A percentile compares a stretch with the other conserved stretches of the same genome.
These are phyloP conservation scores for Ceratobasidium papillatum DNA, from an alignment of 1,284 basidiomycete genomes.

Conservation along the genomic window DNA sequence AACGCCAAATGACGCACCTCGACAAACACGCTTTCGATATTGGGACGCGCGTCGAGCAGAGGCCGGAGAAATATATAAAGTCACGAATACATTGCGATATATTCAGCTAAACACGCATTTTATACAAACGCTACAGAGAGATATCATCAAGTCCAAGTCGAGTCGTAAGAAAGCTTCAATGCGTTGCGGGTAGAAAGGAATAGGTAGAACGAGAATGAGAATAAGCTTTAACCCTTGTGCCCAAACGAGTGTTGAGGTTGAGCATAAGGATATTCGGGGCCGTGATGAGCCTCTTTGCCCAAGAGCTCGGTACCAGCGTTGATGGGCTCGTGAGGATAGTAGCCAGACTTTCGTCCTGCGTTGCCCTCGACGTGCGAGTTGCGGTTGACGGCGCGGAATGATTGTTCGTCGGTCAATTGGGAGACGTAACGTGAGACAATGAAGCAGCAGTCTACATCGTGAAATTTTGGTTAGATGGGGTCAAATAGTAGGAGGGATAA, in stretches of 20 bases:
- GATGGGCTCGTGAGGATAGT: conserved; percentile 34
- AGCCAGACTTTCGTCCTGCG: conserved; percentile 5
- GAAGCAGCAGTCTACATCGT: conserved; percentile 63
- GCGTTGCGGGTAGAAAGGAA: background rate
- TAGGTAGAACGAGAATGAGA: background rate
- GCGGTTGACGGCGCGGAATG: conserved; percentile 38
- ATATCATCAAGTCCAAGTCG: background rate
- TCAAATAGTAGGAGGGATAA: conserved; percentile 56
- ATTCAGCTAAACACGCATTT: background rate
- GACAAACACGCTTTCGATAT: background rate
- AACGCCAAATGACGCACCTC: background rate
- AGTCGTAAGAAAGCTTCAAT: background rate
- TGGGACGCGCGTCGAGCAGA: no score
- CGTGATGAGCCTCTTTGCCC: conserved; percentile 11
- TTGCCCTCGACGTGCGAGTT: background rate
- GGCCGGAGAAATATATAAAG: no score
- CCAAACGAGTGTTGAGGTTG: conserved; percentile 24
- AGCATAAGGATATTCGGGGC: conserved; percentile 16
- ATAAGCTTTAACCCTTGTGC: conserved; percentile 1
- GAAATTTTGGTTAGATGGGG: conserved; percentile 35
- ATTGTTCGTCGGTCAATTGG: conserved; percentile 61
- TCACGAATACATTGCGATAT: conserved; percentile 1
- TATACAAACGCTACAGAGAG: background rate
- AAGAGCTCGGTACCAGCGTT: conserved; percentile 15
- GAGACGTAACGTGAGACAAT: conserved; percentile 68